Evolutionary conservation across 2,329 filamentous ascomycete species (phyloP), one percentile per base, ranked within the genome.

Genomic region (Cladosporium oxysporum): DNA sequence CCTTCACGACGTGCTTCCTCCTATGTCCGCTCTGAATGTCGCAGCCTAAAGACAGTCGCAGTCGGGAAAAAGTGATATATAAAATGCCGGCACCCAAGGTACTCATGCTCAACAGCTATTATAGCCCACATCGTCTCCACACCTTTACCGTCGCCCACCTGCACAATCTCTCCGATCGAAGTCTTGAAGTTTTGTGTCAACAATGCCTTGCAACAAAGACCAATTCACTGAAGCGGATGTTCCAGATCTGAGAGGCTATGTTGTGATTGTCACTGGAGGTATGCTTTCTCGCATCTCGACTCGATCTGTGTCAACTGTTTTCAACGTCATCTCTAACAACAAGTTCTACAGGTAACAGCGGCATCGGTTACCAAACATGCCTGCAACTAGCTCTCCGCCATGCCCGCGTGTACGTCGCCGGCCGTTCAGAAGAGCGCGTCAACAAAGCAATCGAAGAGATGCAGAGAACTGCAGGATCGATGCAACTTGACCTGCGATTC

Each of bases 361-460:
- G 41, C 41, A 47, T 47, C n/a, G 41, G 41, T 10, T 47, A 47
- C 41, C 41, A 47, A 21, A 47, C 41, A 47, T 11, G 41, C 8
- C 41, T 47, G n/a, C 41, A 47, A 47, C 41, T 63, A 5, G 61
- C 61, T 6, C 61, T 63, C n/a, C 61, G 31, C 16, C 23, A 57
- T 44, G 61, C 61, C 3, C 49, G 61, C 11, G 61, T 63, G 2
- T 63, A 63, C 37, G 33, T 63, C 49, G 61, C 29, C 61, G 31
- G 61, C 4, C 61, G 61, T n/a, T 63, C 61, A 7, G 49, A 29
- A 47, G 61, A 57, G 49, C 61, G 61, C 21, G 50, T 63, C 41
- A 53, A 44, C 49, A 37, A 55, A 28, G 61, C 61, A 3, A 63
- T 63, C 33, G 33, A 63, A 21, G 49, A 53, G n/a, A 63, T 57